Base-by-base conservation (phyloP, 371 early-diverging fungal species). In the Syncephalis fuscata region DNA sequence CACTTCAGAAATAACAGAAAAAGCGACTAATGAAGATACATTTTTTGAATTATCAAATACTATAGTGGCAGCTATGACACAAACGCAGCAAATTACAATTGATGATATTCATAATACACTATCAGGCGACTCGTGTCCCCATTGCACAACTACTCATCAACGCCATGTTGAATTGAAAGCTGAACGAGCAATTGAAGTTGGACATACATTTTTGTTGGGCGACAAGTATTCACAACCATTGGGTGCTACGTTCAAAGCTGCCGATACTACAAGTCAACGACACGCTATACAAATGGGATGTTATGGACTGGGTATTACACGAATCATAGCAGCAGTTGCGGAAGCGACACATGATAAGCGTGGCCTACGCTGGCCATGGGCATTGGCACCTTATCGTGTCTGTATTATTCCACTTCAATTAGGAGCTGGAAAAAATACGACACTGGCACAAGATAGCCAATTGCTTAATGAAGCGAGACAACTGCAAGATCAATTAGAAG, bases 191-290 rank as follows among this genome's bases (percentile, higher is more conserved):
- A 88, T 91, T 41, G 93, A 92, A 56, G 80, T 88, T 1, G 93
- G 79, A 0, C 93, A 92, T 50, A 85, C 88, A 0, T 92, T 92
- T 56, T 74, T 83, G 48, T 66, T 92, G n/a, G 92, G 91, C 11
- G 85, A 82, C 15, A 80, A 77, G 54, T 92, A 90, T 60, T 88
- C 90, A 1, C 45, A 53, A 11, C 65, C 70, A 1, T 56, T 92
- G 38, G 65, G 68, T 15, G 85, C 90, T 14, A 62, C 54, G 0
- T 76, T 74, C 53, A 48, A 50, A 24, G 61, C 67, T 0, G 53
- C 50, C 1, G 52, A 59, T 41, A 42, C 51, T 5, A 49, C 49
- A 19, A 45, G 55, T 21, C 45, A 52, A 14, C 44, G 44, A 1
- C 51, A 59, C 2, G 74, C 76, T 20, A 76, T 82, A 27, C 76